A percentile compares a stretch with the other conserved stretches of the same genome.
Conservation (phyloP, 2,329 filamentous ascomycete species). For the Thelonectria rubi region DNA sequence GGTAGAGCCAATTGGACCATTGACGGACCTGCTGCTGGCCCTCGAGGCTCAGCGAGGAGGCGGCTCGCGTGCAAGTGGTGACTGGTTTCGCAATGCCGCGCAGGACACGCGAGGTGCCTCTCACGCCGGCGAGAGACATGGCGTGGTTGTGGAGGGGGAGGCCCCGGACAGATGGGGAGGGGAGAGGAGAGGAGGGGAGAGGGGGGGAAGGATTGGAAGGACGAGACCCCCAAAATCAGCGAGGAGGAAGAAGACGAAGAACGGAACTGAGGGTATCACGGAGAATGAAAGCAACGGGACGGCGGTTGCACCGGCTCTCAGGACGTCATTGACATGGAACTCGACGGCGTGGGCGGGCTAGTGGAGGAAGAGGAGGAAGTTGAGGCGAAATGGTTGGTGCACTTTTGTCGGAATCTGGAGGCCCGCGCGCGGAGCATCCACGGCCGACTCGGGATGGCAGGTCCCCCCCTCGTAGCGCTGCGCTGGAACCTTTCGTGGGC, state of each 20-base stretch:
- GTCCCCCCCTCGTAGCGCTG: no score
- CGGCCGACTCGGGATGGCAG: no score
- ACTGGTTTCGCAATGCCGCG: conserved; percentile 51
- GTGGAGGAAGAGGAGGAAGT: conserved; percentile 24
- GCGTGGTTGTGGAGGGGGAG: conserved; percentile 19
- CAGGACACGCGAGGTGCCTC: conserved; percentile 59
- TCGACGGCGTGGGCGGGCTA: conserved; percentile 29
- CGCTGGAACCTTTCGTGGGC: no score
- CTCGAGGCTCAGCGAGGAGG: conserved; percentile 60
- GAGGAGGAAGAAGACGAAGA: neutral
- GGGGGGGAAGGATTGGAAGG: neutral
- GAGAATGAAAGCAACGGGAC: conserved; percentile 19
- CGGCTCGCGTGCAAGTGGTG: conserved; percentile 45
- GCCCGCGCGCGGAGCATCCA: no score
- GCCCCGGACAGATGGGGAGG: conserved; percentile 10
- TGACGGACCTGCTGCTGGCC: conserved; percentile 66
- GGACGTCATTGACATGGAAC: conserved; percentile 40
- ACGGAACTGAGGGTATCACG: conserved; percentile 13
- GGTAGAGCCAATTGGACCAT: conserved; percentile 24
- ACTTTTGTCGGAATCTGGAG: neutral
- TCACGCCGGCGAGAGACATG: conserved; percentile 61
- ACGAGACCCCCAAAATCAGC: conserved; percentile 7
- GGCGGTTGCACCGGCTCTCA: conserved; percentile 29
- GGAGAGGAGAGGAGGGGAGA: conserved; percentile 11
- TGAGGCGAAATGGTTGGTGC: conserved; percentile 34